These are phyloP conservation scores for Helianthus tuberosus DNA, from an alignment of 129 eudicot genomes.

Conservation along the genomic window DNA sequence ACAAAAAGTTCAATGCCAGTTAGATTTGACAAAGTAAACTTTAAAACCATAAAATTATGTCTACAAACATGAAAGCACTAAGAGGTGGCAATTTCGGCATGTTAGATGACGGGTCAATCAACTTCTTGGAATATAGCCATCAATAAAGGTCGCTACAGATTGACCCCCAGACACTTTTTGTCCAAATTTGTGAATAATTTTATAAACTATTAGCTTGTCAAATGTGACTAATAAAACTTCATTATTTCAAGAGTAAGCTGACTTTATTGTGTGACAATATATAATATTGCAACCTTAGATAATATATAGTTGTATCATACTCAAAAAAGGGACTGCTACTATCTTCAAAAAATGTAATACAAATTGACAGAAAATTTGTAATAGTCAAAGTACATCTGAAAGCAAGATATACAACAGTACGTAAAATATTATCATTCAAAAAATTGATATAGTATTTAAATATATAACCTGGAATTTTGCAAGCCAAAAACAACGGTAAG, in stretches of 20 bases:
- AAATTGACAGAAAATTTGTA: not conserved
- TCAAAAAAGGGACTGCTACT: conserved; percentile 1
- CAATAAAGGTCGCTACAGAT: not conserved
- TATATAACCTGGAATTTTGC: conserved; percentile 65
- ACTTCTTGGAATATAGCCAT: not conserved
- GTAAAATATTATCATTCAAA: not conserved
- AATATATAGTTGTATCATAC: not conserved
- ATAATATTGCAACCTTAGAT: not conserved
- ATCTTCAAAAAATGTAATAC: not conserved
- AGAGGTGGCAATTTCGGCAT: not conserved
- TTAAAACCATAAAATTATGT: not conserved
- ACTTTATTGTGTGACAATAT: no score
- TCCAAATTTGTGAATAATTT: not conserved
- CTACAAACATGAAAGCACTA: not conserved
- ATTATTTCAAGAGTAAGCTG: no score
- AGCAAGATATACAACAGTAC: not conserved
- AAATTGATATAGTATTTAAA: not conserved
- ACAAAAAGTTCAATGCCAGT: not conserved
- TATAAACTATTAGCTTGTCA: not conserved
- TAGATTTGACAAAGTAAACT: not conserved
- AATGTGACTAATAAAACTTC: not conserved
- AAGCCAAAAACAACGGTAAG: conserved; percentile 85
- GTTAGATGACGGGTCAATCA: not conserved
- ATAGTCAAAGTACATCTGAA: conserved; percentile 11
- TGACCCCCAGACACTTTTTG: not conserved